Evolutionary conservation across 352 stramenopile genomes (phyloP), one percentile per base, ranked within the genome.

Genomic region (Phytophthora melonis): DNA sequence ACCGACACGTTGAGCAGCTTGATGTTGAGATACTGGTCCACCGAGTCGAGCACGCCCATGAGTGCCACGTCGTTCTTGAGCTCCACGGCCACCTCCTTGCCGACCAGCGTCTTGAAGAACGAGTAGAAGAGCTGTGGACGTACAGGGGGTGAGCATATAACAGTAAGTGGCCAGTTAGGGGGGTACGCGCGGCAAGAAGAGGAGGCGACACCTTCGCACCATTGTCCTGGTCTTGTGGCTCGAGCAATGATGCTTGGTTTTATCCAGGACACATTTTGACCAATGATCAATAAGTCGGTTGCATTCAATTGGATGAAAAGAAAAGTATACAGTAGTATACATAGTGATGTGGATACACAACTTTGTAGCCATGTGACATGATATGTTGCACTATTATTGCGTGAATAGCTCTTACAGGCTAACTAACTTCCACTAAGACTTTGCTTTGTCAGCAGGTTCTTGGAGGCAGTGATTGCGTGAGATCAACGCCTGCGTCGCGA

Each of bases 21-120:
- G 50, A 99, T 97, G 81, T 99, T 99, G 19, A 99, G 88, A 83
- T 99, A 99, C 86, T 99, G 98, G 82, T 99, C 98, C 23, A 99
- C 97, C 27, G 93, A 98, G 81, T 99, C 95, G 27, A 99, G 85
- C 39, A 89, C 98, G 36, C 97, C 97, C 43, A 97, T 98, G 25
- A 99, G 87, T 57, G 97, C 92, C 56, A 99, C 93, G 76, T 99
- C 97, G 79, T 99, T 99, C 87, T 99, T 99, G 39, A 99, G 88
- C 83, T 99, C 98, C 21, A 99, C 97, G 6, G 95, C 96, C 39
- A 99, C 92, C 68, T 99, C 94, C 79, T 99, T 99, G 66, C 96
- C 97, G 27, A 99, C 90, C 30, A 99, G 86, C 56, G 96, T 99
- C 87, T 99, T 99, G 92, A 99, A 99, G 81, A 99, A 99, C 55